Evolutionary conservation across 495 filamentous ascomycete genomes (phyloP), one percentile per base, ranked within the genome.

Genomic region (Hypoxylon trugodes): DNA sequence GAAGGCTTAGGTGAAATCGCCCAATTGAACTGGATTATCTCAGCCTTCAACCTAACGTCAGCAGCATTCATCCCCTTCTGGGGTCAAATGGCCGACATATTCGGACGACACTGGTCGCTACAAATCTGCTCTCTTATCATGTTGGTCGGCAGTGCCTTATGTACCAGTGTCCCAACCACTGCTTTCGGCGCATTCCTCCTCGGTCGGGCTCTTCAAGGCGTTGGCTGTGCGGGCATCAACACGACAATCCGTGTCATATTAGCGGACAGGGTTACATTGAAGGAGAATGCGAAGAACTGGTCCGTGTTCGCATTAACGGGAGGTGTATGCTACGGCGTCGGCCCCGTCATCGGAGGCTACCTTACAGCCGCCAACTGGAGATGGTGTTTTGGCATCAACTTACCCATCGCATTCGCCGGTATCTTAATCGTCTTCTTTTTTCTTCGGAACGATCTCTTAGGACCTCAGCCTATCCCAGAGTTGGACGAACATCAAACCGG

Each of bases 21-120:
- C 13, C 81, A 87, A 58, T 73, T 87, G 6, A 87, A 86, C 65
- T 88, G 85, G 85, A 86, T 88, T 65, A 79, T 88, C 43, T 83
- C 85, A 0, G 74, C 84, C 13, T 88, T 85, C 71, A 87, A 81
- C 57, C 76, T 89, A 3, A 84, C 84, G n/a, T 79, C 82, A 0
- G 79, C 85, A 10, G 77, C 84, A 13, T 87, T 87, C 66, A 83
- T 87, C 4, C 86, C 86, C n/a, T 76, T 81, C 55, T 86, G 81
- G 69, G 84, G 81, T 12, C 85, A 88, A 61, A 73, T 85, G 26
- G 74, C 84, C 37, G 84, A 88, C 59, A 74, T 87, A 32, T 87
- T 85, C 59, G 85, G 85, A 4, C 78, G 85, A 4, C 79, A 83
- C 55, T 66, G 65, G 4, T 68, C 74, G 1, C 72, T 86, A 1